phyloP scores from a whole-genome alignment of 1,284 basidiomycete genomes.

The Cutaneotrichosporon sp. region DNA sequence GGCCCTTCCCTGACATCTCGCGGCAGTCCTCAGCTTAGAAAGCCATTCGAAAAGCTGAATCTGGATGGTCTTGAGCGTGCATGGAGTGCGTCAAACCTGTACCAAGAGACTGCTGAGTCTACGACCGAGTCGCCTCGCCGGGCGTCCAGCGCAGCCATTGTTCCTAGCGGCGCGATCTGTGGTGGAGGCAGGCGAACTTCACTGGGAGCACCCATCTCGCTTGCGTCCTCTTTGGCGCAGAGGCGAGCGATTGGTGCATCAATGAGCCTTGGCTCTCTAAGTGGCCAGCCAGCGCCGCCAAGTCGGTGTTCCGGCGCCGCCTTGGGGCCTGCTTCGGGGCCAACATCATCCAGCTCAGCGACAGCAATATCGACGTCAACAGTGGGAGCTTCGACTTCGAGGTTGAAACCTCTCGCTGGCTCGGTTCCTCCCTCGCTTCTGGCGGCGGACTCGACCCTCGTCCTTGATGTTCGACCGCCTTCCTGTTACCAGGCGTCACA shows the following conservation, averaged over 20 bases:
- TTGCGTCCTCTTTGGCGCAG: slow-evolving; percentile 8
- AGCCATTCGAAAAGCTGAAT: slow-evolving; percentile 51
- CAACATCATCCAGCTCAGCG: neutral
- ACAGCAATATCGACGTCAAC: neutral
- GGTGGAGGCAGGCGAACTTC: neutral
- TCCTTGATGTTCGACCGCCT: slow-evolving; percentile 87
- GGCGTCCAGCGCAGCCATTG: neutral
- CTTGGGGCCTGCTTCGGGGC: neutral
- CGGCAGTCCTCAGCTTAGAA: slow-evolving; percentile 48
- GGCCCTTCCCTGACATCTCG: slow-evolving; percentile 28
- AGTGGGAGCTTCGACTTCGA: slow-evolving; percentile 1
- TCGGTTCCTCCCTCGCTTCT: slow-evolving; percentile 26
- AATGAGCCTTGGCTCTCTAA: neutral
- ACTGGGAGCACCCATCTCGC: neutral
- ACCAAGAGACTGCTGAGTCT: slow-evolving; percentile 10
- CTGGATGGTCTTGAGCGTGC: slow-evolving; percentile 45
- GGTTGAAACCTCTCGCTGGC: slow-evolving; percentile 31
- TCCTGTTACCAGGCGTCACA: slow-evolving; percentile 68
- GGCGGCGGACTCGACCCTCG: slow-evolving; percentile 49
- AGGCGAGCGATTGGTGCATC: slow-evolving; percentile 8
- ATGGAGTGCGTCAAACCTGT: slow-evolving; percentile 42
- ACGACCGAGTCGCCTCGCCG: neutral
- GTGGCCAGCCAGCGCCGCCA: neutral
- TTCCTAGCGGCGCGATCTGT: slow-evolving; percentile 6
- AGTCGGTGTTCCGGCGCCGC: neutral